Percentiles rank a stretch among this genome's conserved stretches.
Conservation (phyloP, 2,329 filamentous ascomycete genomes). For the Elsinoe perseae region DNA sequence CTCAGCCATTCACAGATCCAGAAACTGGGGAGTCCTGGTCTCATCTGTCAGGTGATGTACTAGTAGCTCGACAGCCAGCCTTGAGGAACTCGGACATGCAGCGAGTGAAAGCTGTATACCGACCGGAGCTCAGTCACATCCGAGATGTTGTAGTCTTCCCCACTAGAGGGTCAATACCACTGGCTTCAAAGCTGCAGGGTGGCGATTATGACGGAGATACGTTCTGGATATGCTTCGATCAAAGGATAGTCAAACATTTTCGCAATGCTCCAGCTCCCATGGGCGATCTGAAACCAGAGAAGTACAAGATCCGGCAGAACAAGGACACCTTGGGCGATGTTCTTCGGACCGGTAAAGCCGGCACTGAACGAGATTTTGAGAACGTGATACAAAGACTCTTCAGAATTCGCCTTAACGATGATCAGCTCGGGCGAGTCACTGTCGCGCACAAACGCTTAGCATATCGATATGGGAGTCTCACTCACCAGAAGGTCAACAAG, state of each 20-base stretch:
- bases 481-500: constrained; percentile 22
- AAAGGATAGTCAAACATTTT: constrained; percentile 58
- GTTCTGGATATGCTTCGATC: constrained; percentile 70
- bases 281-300: constrained; percentile 39
- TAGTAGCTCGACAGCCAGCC: constrained; percentile 63
- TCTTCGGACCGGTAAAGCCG: constrained; percentile 22
- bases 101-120: constrained; percentile 44
- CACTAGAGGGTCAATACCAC: constrained; percentile 49
- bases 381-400: constrained; percentile 1
- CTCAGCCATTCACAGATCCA: constrained; percentile 49
- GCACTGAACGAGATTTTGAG: constrained; percentile 1
- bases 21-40: constrained; percentile 47
- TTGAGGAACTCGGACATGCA: constrained; percentile 67
- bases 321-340: constrained; percentile 43
- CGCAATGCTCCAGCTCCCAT: constrained; percentile 48
- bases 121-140: constrained; percentile 55
- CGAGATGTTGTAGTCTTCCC: constrained; percentile 78
- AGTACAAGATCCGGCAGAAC: constrained; percentile 47
- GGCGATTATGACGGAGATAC: constrained; percentile 76
- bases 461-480: constrained; percentile 40
- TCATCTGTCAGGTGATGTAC: constrained; percentile 51
- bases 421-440: constrained; percentile 57
- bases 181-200: constrained; percentile 65
- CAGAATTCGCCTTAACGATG: constrained; percentile 36
- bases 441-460: constrained; percentile 55